Evolutionary conservation across 2,329 filamentous ascomycete genomes (phyloP).

Genomic region (Alternaria triticimaculans): DNA sequence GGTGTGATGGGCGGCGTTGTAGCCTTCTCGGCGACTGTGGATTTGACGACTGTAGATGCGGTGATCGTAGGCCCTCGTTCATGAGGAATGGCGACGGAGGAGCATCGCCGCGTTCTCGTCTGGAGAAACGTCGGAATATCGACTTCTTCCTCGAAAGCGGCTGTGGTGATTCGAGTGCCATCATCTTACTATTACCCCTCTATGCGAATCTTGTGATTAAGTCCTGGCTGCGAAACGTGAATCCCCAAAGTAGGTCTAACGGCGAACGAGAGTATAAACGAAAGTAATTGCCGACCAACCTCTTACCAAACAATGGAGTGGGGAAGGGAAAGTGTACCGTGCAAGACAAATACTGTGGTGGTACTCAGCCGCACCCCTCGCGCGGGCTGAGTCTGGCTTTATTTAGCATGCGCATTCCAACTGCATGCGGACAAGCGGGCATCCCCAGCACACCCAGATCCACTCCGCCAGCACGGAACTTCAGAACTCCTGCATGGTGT

Average conservation of each 20-base stretch:
- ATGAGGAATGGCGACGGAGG: conserved; percentile 9
- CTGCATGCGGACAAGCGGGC: conserved; percentile 4
- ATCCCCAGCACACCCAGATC: conserved; percentile 9
- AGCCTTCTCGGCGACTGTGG: conserved; percentile 6
- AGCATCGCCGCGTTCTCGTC: conserved; percentile 12
- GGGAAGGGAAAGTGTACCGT: conserved; percentile 1
- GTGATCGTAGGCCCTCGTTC: conserved; percentile 2
- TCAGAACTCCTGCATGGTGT: not conserved
- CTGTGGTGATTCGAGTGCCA: conserved; percentile 20
- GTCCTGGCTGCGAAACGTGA: not conserved
- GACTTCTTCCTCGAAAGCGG: conserved; percentile 23
- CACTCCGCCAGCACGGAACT: conserved; percentile 2
- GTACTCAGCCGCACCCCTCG: conserved; percentile 15
- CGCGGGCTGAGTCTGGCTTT: conserved; percentile 16
- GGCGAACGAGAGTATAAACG: not conserved
- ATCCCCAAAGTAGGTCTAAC: not conserved
- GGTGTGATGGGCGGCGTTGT: conserved; percentile 8
- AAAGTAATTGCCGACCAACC: not conserved
- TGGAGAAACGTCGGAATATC: conserved; percentile 28
- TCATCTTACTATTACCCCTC: conserved; percentile 13
- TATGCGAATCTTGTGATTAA: not conserved
- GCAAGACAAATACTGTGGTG: conserved; percentile 4
- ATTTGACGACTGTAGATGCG: not conserved
- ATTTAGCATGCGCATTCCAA: conserved; percentile 14
- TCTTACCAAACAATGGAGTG: conserved; percentile 1